Evolutionary conservation across 805 yeast genomes (phyloP).

Genomic region (Candida peoriensis): DNA sequence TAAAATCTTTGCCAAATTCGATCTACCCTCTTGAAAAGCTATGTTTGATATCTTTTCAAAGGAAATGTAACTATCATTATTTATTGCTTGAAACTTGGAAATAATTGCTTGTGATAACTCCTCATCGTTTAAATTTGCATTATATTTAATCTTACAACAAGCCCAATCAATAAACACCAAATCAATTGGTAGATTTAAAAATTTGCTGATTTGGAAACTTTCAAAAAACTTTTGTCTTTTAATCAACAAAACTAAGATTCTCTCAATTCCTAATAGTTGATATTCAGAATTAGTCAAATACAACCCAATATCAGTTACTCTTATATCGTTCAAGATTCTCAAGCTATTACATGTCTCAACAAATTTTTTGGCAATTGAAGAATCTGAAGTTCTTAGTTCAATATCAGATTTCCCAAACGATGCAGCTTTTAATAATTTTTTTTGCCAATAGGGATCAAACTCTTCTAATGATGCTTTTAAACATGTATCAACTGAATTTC

Average conservation of each 20-base stretch:
- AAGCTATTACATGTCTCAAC: constrained; percentile 56
- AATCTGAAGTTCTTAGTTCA: constrained; percentile 30
- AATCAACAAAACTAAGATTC: constrained; percentile 51
- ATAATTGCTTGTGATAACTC: constrained; percentile 48
- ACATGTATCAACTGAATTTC: constrained; percentile 64
- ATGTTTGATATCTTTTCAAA: constrained; percentile 54
- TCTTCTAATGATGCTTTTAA: constrained; percentile 74
- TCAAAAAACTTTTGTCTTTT: constrained; percentile 55
- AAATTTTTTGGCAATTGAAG: constrained; percentile 43
- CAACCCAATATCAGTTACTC: constrained; percentile 62
- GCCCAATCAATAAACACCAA: constrained; percentile 78
- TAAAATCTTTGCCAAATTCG: constrained; percentile 59
- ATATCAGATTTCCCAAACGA: constrained; percentile 69
- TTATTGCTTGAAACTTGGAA: constrained; percentile 34
- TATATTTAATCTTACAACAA: constrained; percentile 54
- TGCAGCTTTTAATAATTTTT: constrained; percentile 72
- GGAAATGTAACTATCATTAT: constrained; percentile 38
- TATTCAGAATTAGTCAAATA: constrained; percentile 60
- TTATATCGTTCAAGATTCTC: constrained; percentile 64
- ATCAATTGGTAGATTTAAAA: constrained; percentile 42
- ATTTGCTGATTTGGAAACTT: constrained; percentile 55
- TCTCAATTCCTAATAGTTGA: constrained; percentile 46
- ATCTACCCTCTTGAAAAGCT: constrained; percentile 81
- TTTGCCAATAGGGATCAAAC: constrained; percentile 75
- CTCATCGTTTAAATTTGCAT: constrained; percentile 50